Evolutionary conservation across 192 early-diverging fungal genomes (phyloP).

Genomic region (Podila epigama): DNA sequence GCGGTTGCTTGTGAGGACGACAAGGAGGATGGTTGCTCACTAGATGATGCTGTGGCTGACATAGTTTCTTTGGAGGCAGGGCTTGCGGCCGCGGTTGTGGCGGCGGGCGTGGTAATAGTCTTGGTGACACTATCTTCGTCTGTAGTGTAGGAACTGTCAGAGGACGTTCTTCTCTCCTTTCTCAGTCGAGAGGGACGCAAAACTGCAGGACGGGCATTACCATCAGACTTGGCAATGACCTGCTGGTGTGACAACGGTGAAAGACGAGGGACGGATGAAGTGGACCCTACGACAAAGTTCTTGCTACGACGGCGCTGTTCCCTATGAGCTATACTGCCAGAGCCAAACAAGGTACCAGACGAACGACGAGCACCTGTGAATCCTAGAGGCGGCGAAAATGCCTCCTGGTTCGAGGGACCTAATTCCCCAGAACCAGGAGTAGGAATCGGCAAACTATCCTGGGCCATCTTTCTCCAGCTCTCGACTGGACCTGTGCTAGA

Average conservation of each 20-base stretch:
- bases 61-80: not conserved
- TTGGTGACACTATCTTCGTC: conserved; percentile 24
- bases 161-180: conserved; percentile 13
- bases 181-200: conserved; percentile 7
- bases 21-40: not conserved
- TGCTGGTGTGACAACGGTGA: conserved; percentile 1
- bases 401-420: not conserved
- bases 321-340: conserved; percentile 31
- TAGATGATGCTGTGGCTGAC: too few relatives aligned
- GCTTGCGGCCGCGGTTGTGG: not conserved
- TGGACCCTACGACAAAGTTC: not conserved
- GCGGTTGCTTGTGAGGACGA: not conserved
- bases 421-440: conserved; percentile 1
- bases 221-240: conserved; percentile 20
- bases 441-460: conserved; percentile 16
- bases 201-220: conserved; percentile 25
- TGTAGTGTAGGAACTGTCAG: conserved; percentile 49
- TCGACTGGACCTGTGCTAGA: conserved; percentile 14
- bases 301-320: conserved; percentile 44
- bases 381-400: conserved; percentile 4
- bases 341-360: conserved; percentile 29
- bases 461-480: conserved; percentile 21
- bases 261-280: conserved; percentile 8
- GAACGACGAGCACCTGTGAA: conserved; percentile 24
- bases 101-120: not conserved